phyloP scores from a whole-genome alignment of 2,329 filamentous ascomycete species.

The Sporothrix euskadiensis region DNA sequence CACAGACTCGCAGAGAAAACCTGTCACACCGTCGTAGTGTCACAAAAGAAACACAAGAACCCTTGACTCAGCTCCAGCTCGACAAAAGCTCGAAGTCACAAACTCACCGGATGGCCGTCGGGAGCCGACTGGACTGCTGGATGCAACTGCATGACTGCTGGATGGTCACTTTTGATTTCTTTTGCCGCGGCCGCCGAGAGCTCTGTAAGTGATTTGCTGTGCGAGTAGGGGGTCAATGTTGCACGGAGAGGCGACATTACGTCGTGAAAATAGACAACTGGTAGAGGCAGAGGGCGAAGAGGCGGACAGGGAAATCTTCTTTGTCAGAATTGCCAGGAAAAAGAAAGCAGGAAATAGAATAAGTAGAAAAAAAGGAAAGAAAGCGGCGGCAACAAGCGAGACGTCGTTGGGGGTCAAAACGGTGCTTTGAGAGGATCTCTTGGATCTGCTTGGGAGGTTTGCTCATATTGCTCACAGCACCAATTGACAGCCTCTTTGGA shows the following conservation, averaged over 20 bases:
- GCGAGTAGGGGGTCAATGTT: slow-evolving; percentile 11
- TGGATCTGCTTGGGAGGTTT: no score
- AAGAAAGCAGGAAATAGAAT: not conserved
- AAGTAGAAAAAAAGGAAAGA: not conserved
- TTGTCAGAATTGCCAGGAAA: not conserved
- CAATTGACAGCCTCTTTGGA: not conserved
- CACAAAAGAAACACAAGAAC: not conserved
- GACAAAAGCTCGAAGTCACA: no score
- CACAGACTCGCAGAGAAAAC: not conserved
- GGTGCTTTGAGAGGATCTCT: not conserved
- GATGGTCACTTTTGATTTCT: not conserved
- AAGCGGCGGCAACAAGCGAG: not conserved
- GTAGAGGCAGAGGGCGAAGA: no score
- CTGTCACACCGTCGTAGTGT: not conserved
- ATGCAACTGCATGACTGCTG: not conserved
- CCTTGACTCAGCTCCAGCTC: not conserved
- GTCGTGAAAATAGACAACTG: not conserved
- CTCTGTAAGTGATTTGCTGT: slow-evolving; percentile 2
- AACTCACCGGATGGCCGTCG: not conserved
- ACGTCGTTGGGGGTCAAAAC: slow-evolving; percentile 14
- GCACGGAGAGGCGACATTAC: not conserved
- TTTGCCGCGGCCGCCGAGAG: not conserved
- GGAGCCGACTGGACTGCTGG: not conserved
- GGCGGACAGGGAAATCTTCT: not conserved
- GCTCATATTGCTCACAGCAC: no score